phyloP scores from a whole-genome alignment of 441 rosid genomes.

The Eutrema salsugineum region DNA sequence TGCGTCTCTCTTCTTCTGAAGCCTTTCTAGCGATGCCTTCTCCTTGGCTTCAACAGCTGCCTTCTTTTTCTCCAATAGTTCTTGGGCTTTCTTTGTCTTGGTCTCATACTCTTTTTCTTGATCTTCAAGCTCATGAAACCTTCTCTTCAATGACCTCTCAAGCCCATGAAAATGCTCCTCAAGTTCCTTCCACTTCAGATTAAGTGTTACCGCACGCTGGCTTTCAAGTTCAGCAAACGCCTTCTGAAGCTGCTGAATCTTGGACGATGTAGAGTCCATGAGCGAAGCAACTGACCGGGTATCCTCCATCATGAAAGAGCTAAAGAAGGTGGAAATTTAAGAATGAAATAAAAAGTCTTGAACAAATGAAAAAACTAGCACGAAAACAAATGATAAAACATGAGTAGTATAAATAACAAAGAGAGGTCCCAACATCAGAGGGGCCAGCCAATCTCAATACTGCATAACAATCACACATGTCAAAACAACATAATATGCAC shows the following conservation, averaged over 20 bases:
- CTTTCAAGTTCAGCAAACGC: slow-evolving; percentile 98
- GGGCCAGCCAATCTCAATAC: neutral
- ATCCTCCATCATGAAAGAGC: slow-evolving; percentile 57
- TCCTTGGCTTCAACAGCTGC: slow-evolving; percentile 84
- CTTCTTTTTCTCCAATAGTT: slow-evolving; percentile 63
- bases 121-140: slow-evolving; percentile 94
- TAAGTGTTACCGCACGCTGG: slow-evolving; percentile 80
- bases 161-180: slow-evolving; percentile 98
- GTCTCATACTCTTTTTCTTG: slow-evolving; percentile 77
- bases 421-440: neutral
- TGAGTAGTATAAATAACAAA: neutral
- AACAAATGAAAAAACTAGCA: neutral
- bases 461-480: neutral
- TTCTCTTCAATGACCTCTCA: slow-evolving; percentile 94
- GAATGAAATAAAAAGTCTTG: neutral
- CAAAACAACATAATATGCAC: neutral
- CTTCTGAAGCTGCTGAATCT: slow-evolving; percentile 96
- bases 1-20: slow-evolving; percentile 86
- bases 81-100: slow-evolving; percentile 74
- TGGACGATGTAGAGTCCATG: slow-evolving; percentile 78
- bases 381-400: neutral
- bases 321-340: neutral
- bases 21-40: slow-evolving; percentile 63
- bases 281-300: slow-evolving; percentile 70
- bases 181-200: slow-evolving; percentile 93